Evolutionary conservation across 345 rosid genomes (phyloP).

Genomic region (Melaleuca quinquenervia): DNA sequence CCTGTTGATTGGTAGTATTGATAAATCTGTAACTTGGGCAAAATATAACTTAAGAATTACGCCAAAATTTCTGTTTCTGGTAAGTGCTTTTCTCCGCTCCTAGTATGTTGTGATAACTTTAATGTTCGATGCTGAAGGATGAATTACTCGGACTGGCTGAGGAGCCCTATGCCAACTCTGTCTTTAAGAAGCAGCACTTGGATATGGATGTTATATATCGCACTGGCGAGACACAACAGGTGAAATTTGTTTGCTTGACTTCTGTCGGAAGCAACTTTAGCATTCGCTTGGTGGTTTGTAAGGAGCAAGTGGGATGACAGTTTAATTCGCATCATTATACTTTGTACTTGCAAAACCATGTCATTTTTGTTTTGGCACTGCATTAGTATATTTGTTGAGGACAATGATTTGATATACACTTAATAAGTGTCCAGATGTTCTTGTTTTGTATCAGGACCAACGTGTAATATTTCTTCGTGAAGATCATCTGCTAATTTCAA

Average conservation of each 20-base stretch:
- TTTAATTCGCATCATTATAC: background rate
- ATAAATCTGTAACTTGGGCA: background rate
- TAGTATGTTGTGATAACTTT: background rate
- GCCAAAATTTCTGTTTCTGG: background rate
- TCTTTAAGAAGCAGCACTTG: constrained; percentile 43
- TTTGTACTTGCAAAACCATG: background rate
- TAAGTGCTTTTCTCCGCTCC: background rate
- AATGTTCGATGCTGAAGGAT: constrained; percentile 34
- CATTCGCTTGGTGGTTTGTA: background rate
- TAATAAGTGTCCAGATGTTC: background rate
- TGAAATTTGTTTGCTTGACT: constrained; percentile 1
- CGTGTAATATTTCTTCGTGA: background rate
- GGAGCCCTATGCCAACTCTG: constrained; percentile 53
- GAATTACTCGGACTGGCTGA: constrained; percentile 77
- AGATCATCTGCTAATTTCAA: background rate
- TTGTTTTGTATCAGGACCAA: background rate
- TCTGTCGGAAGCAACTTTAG: background rate
- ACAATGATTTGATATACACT: background rate
- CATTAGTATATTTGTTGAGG: background rate
- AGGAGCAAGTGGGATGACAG: background rate
- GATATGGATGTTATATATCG: constrained; percentile 82
- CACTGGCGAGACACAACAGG: constrained; percentile 71
- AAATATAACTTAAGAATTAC: background rate
- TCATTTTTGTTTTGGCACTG: background rate
- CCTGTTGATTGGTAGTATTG: background rate